Percentiles rank a stretch among this genome's conserved stretches.
Evolutionary conservation across 768 basidiomycete species (phyloP).

Genomic region (Kwoniella bestiolae): DNA sequence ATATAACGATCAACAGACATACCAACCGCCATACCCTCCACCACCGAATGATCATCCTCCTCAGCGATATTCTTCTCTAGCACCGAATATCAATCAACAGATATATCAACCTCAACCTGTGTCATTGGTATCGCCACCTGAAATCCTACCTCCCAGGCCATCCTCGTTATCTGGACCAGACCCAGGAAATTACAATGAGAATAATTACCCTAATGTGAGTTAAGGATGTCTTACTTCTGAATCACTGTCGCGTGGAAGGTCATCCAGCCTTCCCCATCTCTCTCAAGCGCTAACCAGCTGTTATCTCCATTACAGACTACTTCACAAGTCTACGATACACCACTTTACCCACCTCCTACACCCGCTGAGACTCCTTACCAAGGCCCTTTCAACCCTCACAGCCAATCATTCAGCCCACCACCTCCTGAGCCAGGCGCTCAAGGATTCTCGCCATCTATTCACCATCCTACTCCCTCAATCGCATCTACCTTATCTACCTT

Average conservation of each 20-base stretch:
- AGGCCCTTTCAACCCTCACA: neutral
- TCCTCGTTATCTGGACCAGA: neutral
- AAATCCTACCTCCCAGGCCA: slow-evolving; percentile 9
- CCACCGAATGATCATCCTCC: neutral
- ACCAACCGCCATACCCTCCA: neutral
- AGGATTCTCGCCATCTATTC: neutral
- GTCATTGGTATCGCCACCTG: neutral
- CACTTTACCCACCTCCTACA: neutral
- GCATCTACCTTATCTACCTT: slow-evolving; percentile 5
- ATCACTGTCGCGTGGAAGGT: neutral
- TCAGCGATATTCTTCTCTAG: slow-evolving; percentile 1
- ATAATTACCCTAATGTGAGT: slow-evolving; percentile 8
- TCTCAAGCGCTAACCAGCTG: neutral
- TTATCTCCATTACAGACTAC: neutral
- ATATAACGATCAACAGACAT: neutral
- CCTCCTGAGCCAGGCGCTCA: neutral
- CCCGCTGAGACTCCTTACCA: neutral
- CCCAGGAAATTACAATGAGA: neutral
- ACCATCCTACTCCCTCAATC: neutral
- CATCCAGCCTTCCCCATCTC: slow-evolving; percentile 9
- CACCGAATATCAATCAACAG: neutral
- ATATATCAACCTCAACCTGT: slow-evolving; percentile 2
- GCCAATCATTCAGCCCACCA: neutral
- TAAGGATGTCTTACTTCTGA: slow-evolving; percentile 17
- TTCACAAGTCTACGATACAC: neutral